These are phyloP conservation scores for Mucor circinelloides DNA, from an alignment of 371 early-diverging fungal genomes.

Conservation along the genomic window DNA sequence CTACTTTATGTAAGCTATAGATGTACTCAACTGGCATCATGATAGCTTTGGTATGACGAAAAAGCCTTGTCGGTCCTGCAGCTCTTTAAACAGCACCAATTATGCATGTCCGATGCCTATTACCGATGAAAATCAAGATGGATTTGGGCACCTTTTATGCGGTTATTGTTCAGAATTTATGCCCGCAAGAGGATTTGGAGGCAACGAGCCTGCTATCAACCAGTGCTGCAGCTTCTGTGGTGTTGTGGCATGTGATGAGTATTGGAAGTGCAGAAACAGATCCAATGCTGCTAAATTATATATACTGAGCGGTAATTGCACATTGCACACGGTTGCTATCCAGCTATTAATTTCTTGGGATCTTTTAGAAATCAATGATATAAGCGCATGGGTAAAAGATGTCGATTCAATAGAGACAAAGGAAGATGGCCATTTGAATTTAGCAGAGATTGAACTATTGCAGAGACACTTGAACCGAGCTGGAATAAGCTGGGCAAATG, in stretches of 20 bases:
- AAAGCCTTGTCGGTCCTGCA: conserved; percentile 23
- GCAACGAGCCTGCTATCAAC: conserved; percentile 15
- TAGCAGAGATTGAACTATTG: conserved; percentile 12
- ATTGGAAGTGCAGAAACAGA: conserved; percentile 19
- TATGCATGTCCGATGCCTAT: conserved; percentile 16
- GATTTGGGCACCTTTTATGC: conserved; percentile 20
- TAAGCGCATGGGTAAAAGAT: not conserved
- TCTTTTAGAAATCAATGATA: conserved; percentile 7
- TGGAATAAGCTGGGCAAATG: conserved; percentile 12
- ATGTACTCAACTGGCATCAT: no score
- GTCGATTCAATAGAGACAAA: conserved; percentile 8
- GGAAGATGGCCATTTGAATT: conserved; percentile 26
- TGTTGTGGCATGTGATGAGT: conserved; percentile 19
- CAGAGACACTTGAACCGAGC: not conserved
- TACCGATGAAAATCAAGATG: conserved; percentile 4
- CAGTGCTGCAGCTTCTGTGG: conserved; percentile 30
- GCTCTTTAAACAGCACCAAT: not conserved
- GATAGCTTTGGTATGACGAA: not conserved
- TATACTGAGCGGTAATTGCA: conserved; percentile 14
- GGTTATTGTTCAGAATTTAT: conserved; percentile 15
- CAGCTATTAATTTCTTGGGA: not conserved
- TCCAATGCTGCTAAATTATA: conserved; percentile 12
- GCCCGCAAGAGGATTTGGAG: conserved; percentile 12
- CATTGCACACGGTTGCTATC: not conserved
- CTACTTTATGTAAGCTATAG: not conserved